Percentiles rank a stretch among this genome's conserved stretches.
phyloP scores from a whole-genome alignment of 306 rosid species.

The Sesbania bispinosa region DNA sequence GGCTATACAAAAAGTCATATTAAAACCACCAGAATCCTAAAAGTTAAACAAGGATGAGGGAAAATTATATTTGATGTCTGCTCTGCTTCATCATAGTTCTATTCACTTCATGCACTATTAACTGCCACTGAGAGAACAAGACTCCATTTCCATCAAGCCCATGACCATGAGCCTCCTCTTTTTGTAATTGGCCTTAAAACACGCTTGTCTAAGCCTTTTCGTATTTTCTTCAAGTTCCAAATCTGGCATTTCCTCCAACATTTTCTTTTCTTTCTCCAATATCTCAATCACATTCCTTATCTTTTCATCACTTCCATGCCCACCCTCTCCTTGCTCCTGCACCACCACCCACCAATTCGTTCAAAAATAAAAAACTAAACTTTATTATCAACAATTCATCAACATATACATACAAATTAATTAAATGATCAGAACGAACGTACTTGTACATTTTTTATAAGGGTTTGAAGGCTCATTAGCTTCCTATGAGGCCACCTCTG shows the following conservation, averaged over 20 bases:
- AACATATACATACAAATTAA: no score
- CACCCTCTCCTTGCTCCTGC: conserved; percentile 50
- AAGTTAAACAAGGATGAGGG: neutral
- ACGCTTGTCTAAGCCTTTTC: conserved; percentile 79
- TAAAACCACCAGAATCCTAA: neutral
- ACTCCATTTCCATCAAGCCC: conserved; percentile 12
- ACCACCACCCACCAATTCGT: neutral
- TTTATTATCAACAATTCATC: neutral
- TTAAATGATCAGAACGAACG: neutral
- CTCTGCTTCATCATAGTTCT: neutral
- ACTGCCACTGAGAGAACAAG: neutral
- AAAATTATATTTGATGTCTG: neutral
- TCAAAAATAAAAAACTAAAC: neutral
- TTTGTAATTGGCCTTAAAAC: conserved; percentile 84
- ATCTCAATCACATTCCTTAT: conserved; percentile 42
- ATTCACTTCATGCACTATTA: neutral
- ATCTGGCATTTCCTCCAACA: conserved; percentile 67
- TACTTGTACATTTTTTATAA: conserved; percentile 65
- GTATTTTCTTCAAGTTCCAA: conserved; percentile 57
- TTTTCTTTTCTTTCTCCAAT: conserved; percentile 62
- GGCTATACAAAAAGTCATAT: no score
- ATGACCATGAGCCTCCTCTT: conserved; percentile 54
- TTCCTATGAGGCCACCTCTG: conserved; percentile 87
- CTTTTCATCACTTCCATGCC: conserved; percentile 37
- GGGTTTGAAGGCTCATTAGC: conserved; percentile 73